Evolutionary conservation across 352 stramenopile species (phyloP), one percentile per base, ranked within the genome.

Genomic region (Globisporangium iwayamae): DNA sequence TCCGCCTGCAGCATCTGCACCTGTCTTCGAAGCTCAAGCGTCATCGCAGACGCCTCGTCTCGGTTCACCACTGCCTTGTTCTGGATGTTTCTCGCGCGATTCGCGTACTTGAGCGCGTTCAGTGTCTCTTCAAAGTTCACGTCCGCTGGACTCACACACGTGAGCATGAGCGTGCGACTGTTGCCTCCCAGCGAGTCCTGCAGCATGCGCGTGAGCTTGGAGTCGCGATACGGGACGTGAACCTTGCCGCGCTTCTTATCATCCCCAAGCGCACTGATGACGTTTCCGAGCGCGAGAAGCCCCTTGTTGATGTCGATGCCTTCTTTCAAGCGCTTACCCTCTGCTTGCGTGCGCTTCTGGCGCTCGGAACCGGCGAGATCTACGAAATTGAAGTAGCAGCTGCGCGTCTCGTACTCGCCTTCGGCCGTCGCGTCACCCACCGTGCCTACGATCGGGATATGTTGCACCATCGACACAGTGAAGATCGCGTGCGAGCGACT

Each of bases 221-320:
- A 98, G 72, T 98, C 93, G 39, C 94, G 89, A 62, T 98, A 98
- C 3, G 93, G 94, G 6, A 98, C 87, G 65, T 98, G 96, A 5
- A 96, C 87, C 71, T 86, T 79, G 76, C 93, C 83, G 79, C 93
- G 70, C 63, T 96, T 96, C 53, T 90, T 90, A 50, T 96, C 84
- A 50, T 98, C 93, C 20, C 92, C 95, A 8, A 99, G 75, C 9
- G 96, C 94, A 66, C 96, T 98, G 65, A 99, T 99, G 32, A 99
- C 97, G 69, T 99, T 99, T 3, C 97, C 97, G 18, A 99, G 84
- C 9, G 94, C 96, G 16, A 99, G 79, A 22, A 99, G 81, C 3
- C 97, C 97, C 73, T 98, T 97, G 81, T 99, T 99, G 75, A 99
- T 99, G 68, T 98, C 90, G 50, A 99, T 98, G 36, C 94, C 96